Base-by-base conservation (phyloP, 192 early-diverging fungal genomes). In the Coemansia sp. region DNA sequence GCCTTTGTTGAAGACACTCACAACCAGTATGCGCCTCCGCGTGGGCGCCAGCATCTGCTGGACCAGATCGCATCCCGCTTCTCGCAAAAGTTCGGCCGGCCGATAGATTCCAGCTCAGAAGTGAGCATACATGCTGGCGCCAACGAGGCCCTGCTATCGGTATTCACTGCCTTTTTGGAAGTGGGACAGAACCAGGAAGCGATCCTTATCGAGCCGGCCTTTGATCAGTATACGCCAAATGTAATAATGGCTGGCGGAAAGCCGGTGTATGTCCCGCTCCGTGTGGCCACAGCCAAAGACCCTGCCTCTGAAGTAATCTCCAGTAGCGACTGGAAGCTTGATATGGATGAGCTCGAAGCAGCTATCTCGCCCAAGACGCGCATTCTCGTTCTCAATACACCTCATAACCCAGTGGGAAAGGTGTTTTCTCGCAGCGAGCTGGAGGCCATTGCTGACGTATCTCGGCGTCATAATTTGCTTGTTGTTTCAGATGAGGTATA, bases 151-250 rank as follows among this genome's bases (percentile, higher is more conserved):
- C 84, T 89, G 45, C 81, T 84, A 66, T 87, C 88, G 15, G 91
- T 88, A 36, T 94, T 91, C 77, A 84, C 87, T 11, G 86, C 84
- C 16, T 92, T 91, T 50, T 64, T 97, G 56, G 81, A 92, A 68
- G 84, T 87, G 16, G 67, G 73, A 31, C 60, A 70, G 59, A 86
- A 84, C 3, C 83, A 89, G 50, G 93, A 94, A 53, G 93, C 92
- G 33, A 91, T 98, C 48, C 72, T 92, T 48, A 94, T 98, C 84
- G 91, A 94, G 76, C 95, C 95, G 2, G 94, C 90, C 61, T 98
- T 96, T 78, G 95, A 98, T 66, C 88, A 88, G 78, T 98, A 98
- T 65, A 87, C 87, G 74, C 79, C 87, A 45, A 89, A 89, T 63
- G 84, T 96, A 44, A 81, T 80, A 10, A 88, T 97, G 82, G 88